Percentiles rank a stretch among this genome's conserved stretches.
phyloP scores from a whole-genome alignment of 331 rosid genomes.

The Acacia pycnantha region DNA sequence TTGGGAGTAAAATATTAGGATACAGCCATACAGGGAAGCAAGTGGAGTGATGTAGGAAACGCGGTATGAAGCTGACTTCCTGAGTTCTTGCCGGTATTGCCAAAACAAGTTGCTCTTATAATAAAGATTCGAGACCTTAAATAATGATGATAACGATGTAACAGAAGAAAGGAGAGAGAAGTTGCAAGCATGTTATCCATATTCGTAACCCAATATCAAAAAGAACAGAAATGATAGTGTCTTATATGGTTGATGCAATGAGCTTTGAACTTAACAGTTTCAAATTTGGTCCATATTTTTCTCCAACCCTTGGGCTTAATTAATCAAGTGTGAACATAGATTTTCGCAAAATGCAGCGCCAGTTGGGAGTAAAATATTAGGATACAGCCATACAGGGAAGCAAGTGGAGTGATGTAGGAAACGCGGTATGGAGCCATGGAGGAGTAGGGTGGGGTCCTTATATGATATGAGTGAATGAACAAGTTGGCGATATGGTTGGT shows the following conservation, averaged over 20 bases:
- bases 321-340: background rate
- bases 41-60: background rate
- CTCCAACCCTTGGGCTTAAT: background rate
- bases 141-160: too few relatives aligned
- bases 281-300: background rate
- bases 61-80: slow-evolving; percentile 1
- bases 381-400: background rate
- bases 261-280: background rate
- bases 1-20: background rate
- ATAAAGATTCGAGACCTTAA: too few relatives aligned
- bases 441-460: background rate
- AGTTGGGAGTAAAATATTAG: background rate
- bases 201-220: background rate
- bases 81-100: too few relatives aligned
- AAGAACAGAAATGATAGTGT: background rate
- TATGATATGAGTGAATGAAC: background rate
- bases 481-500: background rate
- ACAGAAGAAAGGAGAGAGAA: too few relatives aligned
- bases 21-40: background rate
- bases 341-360: background rate
- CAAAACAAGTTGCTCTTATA: too few relatives aligned
- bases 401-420: background rate
- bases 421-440: background rate
- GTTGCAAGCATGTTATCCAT: background rate
- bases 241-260: background rate